These are phyloP conservation scores for Candida ortonii DNA, from an alignment of 805 yeast genomes.

Conservation along the genomic window DNA sequence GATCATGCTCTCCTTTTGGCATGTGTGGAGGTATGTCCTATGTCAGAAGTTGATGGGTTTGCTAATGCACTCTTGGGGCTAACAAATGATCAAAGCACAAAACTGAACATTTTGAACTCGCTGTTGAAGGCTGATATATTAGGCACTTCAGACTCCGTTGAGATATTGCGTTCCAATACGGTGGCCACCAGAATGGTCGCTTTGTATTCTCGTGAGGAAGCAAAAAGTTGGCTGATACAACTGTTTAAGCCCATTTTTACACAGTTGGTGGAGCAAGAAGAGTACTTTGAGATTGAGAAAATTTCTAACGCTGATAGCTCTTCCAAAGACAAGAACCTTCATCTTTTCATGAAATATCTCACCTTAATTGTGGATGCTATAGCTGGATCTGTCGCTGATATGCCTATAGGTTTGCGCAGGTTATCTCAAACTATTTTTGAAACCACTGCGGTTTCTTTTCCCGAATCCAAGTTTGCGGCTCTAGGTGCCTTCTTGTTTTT, in stretches of 20 bases:
- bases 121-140: conserved; percentile 62
- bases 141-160: conserved; percentile 59
- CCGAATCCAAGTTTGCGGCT: conserved; percentile 63
- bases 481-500: conserved; percentile 86
- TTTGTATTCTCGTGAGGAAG: conserved; percentile 65
- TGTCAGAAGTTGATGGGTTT: conserved; percentile 65
- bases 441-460: conserved; percentile 59
- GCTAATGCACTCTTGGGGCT: conserved; percentile 63
- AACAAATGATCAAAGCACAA: conserved; percentile 40
- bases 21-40: conserved; percentile 60
- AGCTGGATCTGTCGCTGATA: conserved; percentile 46
- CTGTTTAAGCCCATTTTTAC: conserved; percentile 57
- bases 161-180: conserved; percentile 75
- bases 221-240: conserved; percentile 51
- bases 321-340: conserved; percentile 41
- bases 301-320: conserved; percentile 26
- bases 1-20: conserved; percentile 47
- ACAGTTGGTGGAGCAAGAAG: conserved; percentile 46
- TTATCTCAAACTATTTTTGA: conserved; percentile 65
- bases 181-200: conserved; percentile 78
- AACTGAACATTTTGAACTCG: conserved; percentile 46
- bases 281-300: conserved; percentile 66
- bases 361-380: conserved; percentile 57
- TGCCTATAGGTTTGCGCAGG: conserved; percentile 71
- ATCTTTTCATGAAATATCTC: conserved; percentile 54